Conservation (phyloP, 2,329 filamentous ascomycete species). For the Monosporascus sp. region DNA sequence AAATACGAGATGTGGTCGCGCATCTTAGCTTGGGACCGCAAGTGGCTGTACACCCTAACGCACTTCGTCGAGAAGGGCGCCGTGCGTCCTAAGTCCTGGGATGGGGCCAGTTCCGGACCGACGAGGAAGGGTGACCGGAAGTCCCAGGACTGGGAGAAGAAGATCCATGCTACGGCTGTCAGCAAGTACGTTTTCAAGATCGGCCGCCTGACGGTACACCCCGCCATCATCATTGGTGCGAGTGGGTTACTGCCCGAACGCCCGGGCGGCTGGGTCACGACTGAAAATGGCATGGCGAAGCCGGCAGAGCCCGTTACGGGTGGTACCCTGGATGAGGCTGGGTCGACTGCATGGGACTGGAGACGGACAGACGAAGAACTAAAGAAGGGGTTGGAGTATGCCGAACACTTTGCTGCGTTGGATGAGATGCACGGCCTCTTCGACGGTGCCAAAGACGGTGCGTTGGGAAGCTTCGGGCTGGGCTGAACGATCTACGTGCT, state of each 20-base stretch:
- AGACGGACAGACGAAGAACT: conserved; percentile 50
- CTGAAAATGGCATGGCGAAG: conserved; percentile 25
- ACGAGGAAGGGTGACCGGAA: conserved; percentile 29
- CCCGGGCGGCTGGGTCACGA: conserved; percentile 59
- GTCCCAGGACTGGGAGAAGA: conserved; percentile 50
- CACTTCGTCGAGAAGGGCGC: conserved; percentile 64
- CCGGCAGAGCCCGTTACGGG: conserved; percentile 24
- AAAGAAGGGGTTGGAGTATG: conserved; percentile 49
- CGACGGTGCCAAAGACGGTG: conserved; percentile 47
- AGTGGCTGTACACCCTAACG: conserved; percentile 74
- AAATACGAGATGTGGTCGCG: conserved; percentile 69
- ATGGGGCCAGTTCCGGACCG: conserved; percentile 38
- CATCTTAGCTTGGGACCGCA: conserved; percentile 70
- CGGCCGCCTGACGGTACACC: conserved; percentile 76
- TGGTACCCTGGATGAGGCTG: conserved; percentile 31
- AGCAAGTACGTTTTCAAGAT: conserved; percentile 82
- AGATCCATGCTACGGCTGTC: conserved; percentile 65
- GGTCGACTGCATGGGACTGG: conserved; percentile 51
- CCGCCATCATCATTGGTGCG: conserved; percentile 66
- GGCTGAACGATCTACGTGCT: conserved; percentile 22
- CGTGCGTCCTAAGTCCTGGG: conserved; percentile 50
- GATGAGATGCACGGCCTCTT: conserved; percentile 50
- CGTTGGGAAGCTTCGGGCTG: conserved; percentile 44
- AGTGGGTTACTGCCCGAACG: conserved; percentile 69
- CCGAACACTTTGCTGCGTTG: conserved; percentile 50